These are phyloP conservation scores for Curvularia lunata DNA, from an alignment of 2,329 filamentous ascomycete genomes.

Conservation along the genomic window DNA sequence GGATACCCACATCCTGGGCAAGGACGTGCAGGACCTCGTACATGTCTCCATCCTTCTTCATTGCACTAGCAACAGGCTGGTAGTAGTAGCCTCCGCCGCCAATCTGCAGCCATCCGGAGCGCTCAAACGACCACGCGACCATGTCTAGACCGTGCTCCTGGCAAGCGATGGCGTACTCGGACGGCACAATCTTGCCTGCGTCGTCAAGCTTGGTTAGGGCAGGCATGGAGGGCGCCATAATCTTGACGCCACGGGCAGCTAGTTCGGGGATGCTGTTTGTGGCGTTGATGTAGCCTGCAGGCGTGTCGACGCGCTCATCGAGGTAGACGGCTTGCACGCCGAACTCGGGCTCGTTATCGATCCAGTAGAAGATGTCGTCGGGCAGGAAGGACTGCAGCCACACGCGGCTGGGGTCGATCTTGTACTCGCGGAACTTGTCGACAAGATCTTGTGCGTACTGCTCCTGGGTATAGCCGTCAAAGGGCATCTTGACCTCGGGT, in stretches of 20 bases:
- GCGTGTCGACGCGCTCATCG: slow-evolving; percentile 63
- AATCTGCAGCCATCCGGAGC: slow-evolving; percentile 65
- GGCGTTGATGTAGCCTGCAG: slow-evolving; percentile 60
- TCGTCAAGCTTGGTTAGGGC: slow-evolving; percentile 63
- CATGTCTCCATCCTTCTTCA: slow-evolving; percentile 68
- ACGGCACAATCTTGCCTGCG: slow-evolving; percentile 65
- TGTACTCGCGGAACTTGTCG: slow-evolving; percentile 48
- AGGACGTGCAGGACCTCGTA: slow-evolving; percentile 71
- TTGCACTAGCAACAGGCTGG: slow-evolving; percentile 54
- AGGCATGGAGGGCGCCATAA: slow-evolving; percentile 68
- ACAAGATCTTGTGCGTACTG: slow-evolving; percentile 69
- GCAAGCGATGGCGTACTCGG: slow-evolving; percentile 66
- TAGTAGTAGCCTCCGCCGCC: slow-evolving; percentile 54
- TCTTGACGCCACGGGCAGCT: slow-evolving; percentile 63
- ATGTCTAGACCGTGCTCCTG: slow-evolving; percentile 68
- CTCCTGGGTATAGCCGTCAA: slow-evolving; percentile 69
- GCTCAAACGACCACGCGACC: slow-evolving; percentile 72
- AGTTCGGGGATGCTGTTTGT: slow-evolving; percentile 64
- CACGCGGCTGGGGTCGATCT: slow-evolving; percentile 50
- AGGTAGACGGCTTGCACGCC: slow-evolving; percentile 69
- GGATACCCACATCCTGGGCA: slow-evolving; percentile 64
- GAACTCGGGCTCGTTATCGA: slow-evolving; percentile 65
- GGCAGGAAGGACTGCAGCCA: slow-evolving; percentile 70
- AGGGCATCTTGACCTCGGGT: slow-evolving; percentile 73
- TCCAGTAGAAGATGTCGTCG: slow-evolving; percentile 70